Evolutionary conservation across 2,329 filamentous ascomycete genomes (phyloP), one percentile per base, ranked within the genome.

Genomic region (Sporothrix pallida): DNA sequence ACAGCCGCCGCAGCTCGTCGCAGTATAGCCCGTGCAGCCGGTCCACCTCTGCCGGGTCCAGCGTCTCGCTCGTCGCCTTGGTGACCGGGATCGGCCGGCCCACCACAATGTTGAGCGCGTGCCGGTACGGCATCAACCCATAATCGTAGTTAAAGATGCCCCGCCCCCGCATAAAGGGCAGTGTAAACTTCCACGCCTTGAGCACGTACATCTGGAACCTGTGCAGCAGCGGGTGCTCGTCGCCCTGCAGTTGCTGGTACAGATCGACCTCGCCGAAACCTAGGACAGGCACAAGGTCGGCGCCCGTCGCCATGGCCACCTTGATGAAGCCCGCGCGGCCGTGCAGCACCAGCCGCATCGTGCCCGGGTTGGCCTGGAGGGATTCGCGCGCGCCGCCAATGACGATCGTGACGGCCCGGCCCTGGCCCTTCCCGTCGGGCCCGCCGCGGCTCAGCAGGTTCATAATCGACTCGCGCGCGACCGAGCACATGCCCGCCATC

Each of bases 101-200:
- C 15, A 97, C 93, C 13, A 99, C 95, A 67, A 98, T 89, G 80
- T 98, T 96, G 74, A 99, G 85, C 12, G 94, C 91, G 70, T 91
- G 87, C 13, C 96, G 90, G 81, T 98, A 98, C 0, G 96, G 96
- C 93, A 98, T 94, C 78, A 98, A 84, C 3, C 96, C 96, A 15
- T 98, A 93, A 81, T 99, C 96, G 80, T 99, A 98, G 82, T 99
- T 99, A 84, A 98, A 97, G 56, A 98, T 91, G 13, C 95, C 95
- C 37, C 95, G 85, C 2, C 95, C 95, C 81, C 97, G 94, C 78
- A 98, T 92, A 42, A 97, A 87, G 0, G 96, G 95, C 12, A 98
- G 87, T 0, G 96, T 98, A 79, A 98, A 99, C 70, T 97, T 97
- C 86, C 97, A 90, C 6, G 92, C 85, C 77, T 92, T 92, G 83